Evolutionary conservation across 73 alveolate species (phyloP).

Genomic region (Paramecium biaurelia): DNA sequence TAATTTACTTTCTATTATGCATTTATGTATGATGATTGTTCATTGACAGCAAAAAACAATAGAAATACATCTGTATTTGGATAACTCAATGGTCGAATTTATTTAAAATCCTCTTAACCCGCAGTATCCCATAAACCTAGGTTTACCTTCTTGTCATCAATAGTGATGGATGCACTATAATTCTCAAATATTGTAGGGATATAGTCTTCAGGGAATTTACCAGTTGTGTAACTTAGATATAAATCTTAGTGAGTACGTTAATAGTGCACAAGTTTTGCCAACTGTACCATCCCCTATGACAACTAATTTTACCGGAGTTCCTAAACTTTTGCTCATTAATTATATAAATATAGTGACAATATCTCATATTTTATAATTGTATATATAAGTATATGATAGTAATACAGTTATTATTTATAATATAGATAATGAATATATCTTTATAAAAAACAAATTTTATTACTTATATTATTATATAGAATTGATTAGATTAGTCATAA

Average conservation of each 20-base stretch:
- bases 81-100: slow-evolving; percentile 67
- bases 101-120: slow-evolving; percentile 60
- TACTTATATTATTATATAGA: neutral
- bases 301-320: slow-evolving; percentile 54
- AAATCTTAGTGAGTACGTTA: neutral
- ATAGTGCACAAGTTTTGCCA: slow-evolving; percentile 65
- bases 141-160: neutral
- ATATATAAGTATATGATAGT: neutral
- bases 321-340: neutral
- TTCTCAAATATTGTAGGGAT: slow-evolving; percentile 66
- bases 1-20: slow-evolving; percentile 18
- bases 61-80: slow-evolving; percentile 68
- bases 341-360: neutral
- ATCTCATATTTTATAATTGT: neutral
- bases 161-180: slow-evolving; percentile 49
- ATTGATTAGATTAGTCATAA: neutral
- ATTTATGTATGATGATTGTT: slow-evolving; percentile 54
- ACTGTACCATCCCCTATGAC: slow-evolving; percentile 71
- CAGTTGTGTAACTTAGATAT: slow-evolving; percentile 51
- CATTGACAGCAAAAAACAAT: slow-evolving; percentile 64
- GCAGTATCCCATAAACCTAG: slow-evolving; percentile 61
- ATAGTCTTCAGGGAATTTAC: slow-evolving; percentile 66
- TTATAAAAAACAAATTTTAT: neutral
- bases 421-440: neutral
- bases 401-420: neutral